Evolutionary conservation across 106 monocot species (phyloP), one percentile per base, ranked within the genome.

Genomic region (Alisma plantagoaquatica): DNA sequence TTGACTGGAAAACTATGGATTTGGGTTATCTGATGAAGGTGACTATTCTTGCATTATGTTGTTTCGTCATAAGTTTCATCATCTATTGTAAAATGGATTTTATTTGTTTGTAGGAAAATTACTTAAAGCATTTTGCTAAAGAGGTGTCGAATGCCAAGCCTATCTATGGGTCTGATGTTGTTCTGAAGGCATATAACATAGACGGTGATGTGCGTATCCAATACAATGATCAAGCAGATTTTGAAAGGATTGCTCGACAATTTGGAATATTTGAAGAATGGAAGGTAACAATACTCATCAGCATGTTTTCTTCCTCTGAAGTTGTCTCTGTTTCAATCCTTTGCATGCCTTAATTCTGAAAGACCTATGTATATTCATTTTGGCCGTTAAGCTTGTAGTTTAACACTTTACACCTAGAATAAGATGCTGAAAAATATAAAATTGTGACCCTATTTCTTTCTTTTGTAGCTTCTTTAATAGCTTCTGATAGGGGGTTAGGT

Each of bases 181-280:
- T 82, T 51, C 27, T 77, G 26, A 84, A 81, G 57, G 75, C 81
- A 30, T 65, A 75, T 47, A 81, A 84, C 51, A 56, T 82, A 41
- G 69, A 84, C 49, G 60, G 56, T 31, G 96, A 96, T 74, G 78
- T 89, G 29, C 77, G 76, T 31, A 89, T 96, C 53, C 75, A 68
- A 20, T 96, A 96, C 27, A 68, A 23, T 5, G 81, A 89, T 49
- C 84, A 89, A 63, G 25, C 28, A 28, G 73, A 96, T 56, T 96
- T 89, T 76, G 89, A 89, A 73, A 60, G 53, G 41, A 77, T 89
- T 66, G 96, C 96, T 50, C 67, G 89, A 5, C 77, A 85, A 43
- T 96, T 96, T 74, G 96, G 96, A 66, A 82, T 96, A 54, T 96
- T 96, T 72, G 81, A 89, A 79, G 96, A 96, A 71, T 96, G 96